Base-by-base conservation (phyloP, 2,329 filamentous ascomycete species). In the Cercospora berteroae region DNA sequence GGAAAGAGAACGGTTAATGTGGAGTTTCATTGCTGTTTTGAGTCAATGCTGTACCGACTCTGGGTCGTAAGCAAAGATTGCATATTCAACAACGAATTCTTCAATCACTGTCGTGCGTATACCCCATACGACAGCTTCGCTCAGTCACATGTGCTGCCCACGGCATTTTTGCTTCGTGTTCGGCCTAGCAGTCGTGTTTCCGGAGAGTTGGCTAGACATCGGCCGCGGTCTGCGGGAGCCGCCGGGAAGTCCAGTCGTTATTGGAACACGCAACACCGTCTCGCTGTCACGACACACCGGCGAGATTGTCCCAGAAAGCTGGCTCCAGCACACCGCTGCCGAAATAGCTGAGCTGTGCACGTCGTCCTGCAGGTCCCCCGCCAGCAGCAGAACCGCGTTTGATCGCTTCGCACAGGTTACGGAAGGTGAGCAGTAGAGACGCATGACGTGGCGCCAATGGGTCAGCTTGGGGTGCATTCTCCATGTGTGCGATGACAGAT, bases 391-490 rank as follows among this genome's bases (percentile, higher is more conserved):
- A 31, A 18, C 63, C 64, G 33, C 67, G 60, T 55, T 73, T 72
- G 63, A 73, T 73, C 42, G 65, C 66, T 13, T 72, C 67, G 50
- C 72, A 72, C 18, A 72, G 50, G 16, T 64, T 60, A 1, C 66
- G 50, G n/a, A 74, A 67, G 57, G 60, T 68, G 27, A 63, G 62
- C 8, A 72, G 60, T 20, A 70, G 60, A 8, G 55, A 52, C 50
- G 71, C 72, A 50, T 69, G 42, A 12, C 73, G 69, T 4, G 71
- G 68, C 13, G 68, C 64, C 13, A 74, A 61, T 7, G 69, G 67
- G 52, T 74, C 72, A n/a, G 67, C 65, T 16, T 59, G 18, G 4
- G 71, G 68, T 7, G 72, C 71, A 27, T 68, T 57, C 16, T 67
- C 67, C 65, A 73, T 71, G 50, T 72, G 70, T 9, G 65, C 52